A percentile compares a stretch with the other conserved stretches of the same genome.
These are phyloP conservation scores for Populus simonii DNA, from an alignment of 345 rosid species.

Conservation along the genomic window DNA sequence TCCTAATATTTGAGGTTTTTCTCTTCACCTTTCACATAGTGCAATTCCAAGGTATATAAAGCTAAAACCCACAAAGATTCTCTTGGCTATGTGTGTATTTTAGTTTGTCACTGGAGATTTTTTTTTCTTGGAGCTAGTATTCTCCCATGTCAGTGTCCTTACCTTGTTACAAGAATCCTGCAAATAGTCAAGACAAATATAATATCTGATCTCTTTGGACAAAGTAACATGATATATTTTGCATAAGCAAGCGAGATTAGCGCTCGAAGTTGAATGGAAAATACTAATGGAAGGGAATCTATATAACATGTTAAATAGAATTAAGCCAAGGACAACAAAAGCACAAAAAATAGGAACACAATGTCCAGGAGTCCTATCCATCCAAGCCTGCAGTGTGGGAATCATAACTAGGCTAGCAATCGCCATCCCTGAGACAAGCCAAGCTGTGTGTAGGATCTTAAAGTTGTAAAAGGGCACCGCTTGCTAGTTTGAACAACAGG, in stretches of 20 bases:
- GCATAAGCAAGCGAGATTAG: not conserved
- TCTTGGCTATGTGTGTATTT: constrained; percentile 8
- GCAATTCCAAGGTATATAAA: constrained; percentile 25
- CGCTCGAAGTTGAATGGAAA: not conserved
- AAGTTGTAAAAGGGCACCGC: not conserved
- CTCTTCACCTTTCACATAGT: constrained; percentile 19
- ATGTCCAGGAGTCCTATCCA: not conserved
- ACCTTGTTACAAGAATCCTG: constrained; percentile 26
- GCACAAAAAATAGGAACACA: not conserved
- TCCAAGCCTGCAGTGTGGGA: not conserved
- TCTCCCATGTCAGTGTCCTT: constrained; percentile 23
- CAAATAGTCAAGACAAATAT: not conserved
- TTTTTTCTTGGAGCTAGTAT: constrained; percentile 13
- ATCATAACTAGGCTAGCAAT: not conserved
- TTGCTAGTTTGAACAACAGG: not conserved
- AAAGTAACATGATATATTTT: not conserved
- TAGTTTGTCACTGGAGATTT: constrained; percentile 11
- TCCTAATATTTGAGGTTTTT: not conserved
- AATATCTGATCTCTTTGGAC: not conserved
- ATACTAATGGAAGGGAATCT: not conserved
- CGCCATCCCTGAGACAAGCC: not conserved
- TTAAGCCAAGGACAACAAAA: not conserved
- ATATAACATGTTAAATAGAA: not conserved
- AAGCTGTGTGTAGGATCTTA: not conserved
- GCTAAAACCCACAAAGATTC: constrained; percentile 32